Conservation (phyloP, 768 basidiomycete genomes). For the Tulasnella sp. region DNA sequence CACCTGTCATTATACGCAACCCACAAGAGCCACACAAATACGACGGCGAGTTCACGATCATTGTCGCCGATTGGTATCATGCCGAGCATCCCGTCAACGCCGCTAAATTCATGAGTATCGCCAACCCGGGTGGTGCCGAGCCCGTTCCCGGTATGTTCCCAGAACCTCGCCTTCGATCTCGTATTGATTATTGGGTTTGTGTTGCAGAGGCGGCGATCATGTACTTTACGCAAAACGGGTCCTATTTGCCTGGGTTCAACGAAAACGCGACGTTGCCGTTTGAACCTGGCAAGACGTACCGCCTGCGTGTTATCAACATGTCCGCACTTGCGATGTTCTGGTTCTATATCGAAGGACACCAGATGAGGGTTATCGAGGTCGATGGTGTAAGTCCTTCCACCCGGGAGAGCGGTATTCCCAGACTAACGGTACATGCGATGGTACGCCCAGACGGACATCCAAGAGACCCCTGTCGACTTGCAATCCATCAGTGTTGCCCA, state of each 20-base stretch:
- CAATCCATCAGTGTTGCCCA: constrained; percentile 75
- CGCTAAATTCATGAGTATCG: constrained; percentile 51
- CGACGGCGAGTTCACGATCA: constrained; percentile 81
- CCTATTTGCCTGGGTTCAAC: constrained; percentile 53
- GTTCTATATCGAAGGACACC: constrained; percentile 84
- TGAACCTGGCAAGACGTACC: constrained; percentile 78
- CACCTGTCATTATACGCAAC: constrained; percentile 64
- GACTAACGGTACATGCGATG: constrained; percentile 27
- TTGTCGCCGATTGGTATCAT: constrained; percentile 91
- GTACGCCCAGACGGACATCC: constrained; percentile 51
- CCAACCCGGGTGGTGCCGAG: constrained; percentile 75
- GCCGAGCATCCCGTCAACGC: constrained; percentile 51
- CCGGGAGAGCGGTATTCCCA: neutral
- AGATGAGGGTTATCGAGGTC: constrained; percentile 73
- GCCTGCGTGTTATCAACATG: constrained; percentile 78
- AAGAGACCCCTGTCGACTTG: constrained; percentile 58
- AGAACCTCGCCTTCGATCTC: neutral
- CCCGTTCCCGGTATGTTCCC: constrained; percentile 72
- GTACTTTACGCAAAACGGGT: constrained; percentile 65
- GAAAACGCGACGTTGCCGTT: constrained; percentile 79
- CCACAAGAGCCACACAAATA: constrained; percentile 44
- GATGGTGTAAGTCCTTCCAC: constrained; percentile 51
- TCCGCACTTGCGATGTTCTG: constrained; percentile 55
- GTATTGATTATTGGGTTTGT: neutral
- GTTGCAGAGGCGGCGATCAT: constrained; percentile 61